phyloP scores from a whole-genome alignment of 1,139 yeast genomes.

The Candida tropicalis region DNA sequence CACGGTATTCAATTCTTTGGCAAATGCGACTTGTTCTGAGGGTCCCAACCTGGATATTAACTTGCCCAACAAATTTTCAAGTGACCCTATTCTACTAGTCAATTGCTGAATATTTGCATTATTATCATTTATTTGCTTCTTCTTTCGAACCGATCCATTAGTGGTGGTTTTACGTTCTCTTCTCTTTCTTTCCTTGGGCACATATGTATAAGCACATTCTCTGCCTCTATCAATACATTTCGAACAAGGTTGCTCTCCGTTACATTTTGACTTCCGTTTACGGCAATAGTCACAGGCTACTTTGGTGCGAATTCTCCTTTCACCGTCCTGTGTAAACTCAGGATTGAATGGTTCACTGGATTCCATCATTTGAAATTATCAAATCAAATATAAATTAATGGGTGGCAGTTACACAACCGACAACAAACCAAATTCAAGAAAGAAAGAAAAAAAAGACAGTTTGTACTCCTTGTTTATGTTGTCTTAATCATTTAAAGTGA shows the following conservation, averaged over 20 bases:
- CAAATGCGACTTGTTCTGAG: constrained; percentile 1
- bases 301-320: constrained; percentile 30
- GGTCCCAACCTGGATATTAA: constrained; percentile 16
- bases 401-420: too few relatives aligned
- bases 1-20: constrained; percentile 1
- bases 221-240: constrained; percentile 37
- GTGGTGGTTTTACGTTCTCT: constrained; percentile 9
- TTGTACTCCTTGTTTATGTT: too few relatives aligned
- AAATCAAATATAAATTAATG: too few relatives aligned
- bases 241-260: constrained; percentile 47
- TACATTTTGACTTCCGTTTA: constrained; percentile 51
- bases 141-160: background rate
- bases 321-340: constrained; percentile 12
- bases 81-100: constrained; percentile 13
- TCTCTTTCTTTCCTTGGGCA: constrained; percentile 20
- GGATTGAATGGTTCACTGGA: constrained; percentile 9
- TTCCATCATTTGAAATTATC: background rate
- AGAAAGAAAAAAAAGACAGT: too few relatives aligned
- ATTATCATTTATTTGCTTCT: background rate
- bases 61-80: constrained; percentile 14
- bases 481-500: too few relatives aligned
- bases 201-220: constrained; percentile 28
- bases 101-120: constrained; percentile 13
- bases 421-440: too few relatives aligned
- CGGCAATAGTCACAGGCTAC: constrained; percentile 60